Evolutionary conservation across 257 asterid genomes (phyloP).

Genomic region (Gentiana dahurica): DNA sequence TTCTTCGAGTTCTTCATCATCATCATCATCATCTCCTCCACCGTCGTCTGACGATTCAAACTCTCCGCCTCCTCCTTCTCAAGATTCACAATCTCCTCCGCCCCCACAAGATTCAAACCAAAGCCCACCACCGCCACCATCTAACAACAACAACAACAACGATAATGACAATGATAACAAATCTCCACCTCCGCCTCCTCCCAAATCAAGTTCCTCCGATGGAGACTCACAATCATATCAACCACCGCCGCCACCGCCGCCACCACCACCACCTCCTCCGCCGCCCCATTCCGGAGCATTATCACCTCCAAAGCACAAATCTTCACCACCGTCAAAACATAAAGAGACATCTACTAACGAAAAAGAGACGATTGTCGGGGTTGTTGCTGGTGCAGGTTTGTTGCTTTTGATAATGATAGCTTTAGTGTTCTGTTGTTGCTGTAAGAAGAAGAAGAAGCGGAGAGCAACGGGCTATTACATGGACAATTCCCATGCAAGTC

Average conservation of each 20-base stretch:
- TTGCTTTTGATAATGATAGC: slow-evolving; percentile 34
- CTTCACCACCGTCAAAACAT: slow-evolving; percentile 10
- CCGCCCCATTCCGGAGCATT: slow-evolving; percentile 5
- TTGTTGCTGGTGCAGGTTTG: slow-evolving; percentile 44
- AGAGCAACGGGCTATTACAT: slow-evolving; percentile 38
- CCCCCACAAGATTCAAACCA: slow-evolving; percentile 3
- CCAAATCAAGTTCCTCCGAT: slow-evolving; percentile 3
- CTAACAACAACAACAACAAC: not conserved
- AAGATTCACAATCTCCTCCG: slow-evolving; percentile 6
- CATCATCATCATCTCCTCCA: slow-evolving; percentile 5
- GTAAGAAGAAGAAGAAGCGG: slow-evolving; percentile 38
- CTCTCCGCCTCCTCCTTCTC: slow-evolving; percentile 1
- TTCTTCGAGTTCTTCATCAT: not conserved
- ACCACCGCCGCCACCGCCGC: slow-evolving; percentile 21
- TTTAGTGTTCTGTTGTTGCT: slow-evolving; percentile 14
- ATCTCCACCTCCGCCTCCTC: slow-evolving; percentile 15
- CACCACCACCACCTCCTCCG: slow-evolving; percentile 12
- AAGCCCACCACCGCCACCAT: slow-evolving; percentile 11
- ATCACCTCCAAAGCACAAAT: slow-evolving; percentile 9
- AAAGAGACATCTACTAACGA: slow-evolving; percentile 13
- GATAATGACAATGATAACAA: not conserved
- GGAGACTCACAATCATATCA: slow-evolving; percentile 3
- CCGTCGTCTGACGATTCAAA: not conserved
- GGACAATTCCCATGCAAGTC: slow-evolving; percentile 27
- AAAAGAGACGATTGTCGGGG: slow-evolving; percentile 37